A percentile compares a stretch with the other conserved stretches of the same genome.
These are phyloP conservation scores for Aspergillus olivimuriae DNA, from an alignment of 495 filamentous ascomycete species.

Conservation along the genomic window DNA sequence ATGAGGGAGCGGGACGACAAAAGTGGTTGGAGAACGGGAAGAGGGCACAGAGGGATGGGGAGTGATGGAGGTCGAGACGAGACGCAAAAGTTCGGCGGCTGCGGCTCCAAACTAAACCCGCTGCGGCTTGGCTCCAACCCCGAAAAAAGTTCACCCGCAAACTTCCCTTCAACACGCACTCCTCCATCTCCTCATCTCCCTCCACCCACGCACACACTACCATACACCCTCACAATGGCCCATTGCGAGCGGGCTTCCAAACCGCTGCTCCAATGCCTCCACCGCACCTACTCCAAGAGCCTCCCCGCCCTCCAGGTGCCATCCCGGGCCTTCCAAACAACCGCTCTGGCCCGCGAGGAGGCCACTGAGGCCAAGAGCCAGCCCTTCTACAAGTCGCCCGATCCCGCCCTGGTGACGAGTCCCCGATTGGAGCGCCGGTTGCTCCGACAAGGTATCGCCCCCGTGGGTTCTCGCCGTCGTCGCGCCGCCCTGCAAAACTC, in stretches of 20 bases:
- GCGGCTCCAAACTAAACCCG: constrained; percentile 29
- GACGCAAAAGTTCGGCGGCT: constrained; percentile 36
- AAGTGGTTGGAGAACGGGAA: background rate
- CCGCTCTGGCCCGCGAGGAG: constrained; percentile 30
- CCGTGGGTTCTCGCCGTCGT: constrained; percentile 76
- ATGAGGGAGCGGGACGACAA: constrained; percentile 4
- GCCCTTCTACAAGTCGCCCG: constrained; percentile 35
- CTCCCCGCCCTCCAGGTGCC: constrained; percentile 28
- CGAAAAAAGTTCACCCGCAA: constrained; percentile 36
- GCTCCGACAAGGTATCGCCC: constrained; percentile 49
- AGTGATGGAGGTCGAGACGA: constrained; percentile 15
- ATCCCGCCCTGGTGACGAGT: constrained; percentile 46
- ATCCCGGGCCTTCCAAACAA: constrained; percentile 33
- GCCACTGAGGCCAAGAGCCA: constrained; percentile 27
- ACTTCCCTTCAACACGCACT: constrained; percentile 5
- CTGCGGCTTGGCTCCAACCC: constrained; percentile 27
- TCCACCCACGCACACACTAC: constrained; percentile 1
- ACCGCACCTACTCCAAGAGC: constrained; percentile 36
- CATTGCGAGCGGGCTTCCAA: constrained; percentile 61
- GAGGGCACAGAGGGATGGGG: no score
- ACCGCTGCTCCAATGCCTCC: constrained; percentile 59
- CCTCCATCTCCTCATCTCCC: constrained; percentile 3
- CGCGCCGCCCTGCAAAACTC: constrained; percentile 66
- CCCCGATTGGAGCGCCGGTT: constrained; percentile 55
- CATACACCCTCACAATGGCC: constrained; percentile 48